These are phyloP conservation scores for Apium graveolens DNA, from an alignment of 129 eudicot genomes.

Conservation along the genomic window DNA sequence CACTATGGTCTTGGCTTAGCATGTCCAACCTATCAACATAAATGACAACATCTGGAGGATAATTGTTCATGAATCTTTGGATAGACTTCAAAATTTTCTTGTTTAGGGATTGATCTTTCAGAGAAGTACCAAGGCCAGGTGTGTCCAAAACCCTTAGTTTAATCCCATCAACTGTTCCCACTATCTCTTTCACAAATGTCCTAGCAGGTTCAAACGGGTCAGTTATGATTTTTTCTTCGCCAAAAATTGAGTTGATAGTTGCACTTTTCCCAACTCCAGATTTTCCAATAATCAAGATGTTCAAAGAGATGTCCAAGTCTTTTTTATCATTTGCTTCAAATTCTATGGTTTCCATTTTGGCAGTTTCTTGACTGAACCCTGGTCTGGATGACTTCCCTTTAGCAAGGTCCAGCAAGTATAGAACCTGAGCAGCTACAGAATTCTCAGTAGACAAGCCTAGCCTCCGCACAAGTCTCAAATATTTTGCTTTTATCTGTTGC, in stretches of 20 bases:
- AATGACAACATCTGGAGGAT: slow-evolving; percentile 50
- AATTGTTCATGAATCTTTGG: slow-evolving; percentile 29
- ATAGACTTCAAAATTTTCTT: slow-evolving; percentile 32
- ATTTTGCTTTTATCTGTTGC: slow-evolving; percentile 38
- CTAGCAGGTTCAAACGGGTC: slow-evolving; percentile 53
- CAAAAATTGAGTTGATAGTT: slow-evolving; percentile 62
- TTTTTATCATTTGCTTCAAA: slow-evolving; percentile 24
- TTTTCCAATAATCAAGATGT: slow-evolving; percentile 64
- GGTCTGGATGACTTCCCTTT: slow-evolving; percentile 16
- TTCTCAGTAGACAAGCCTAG: slow-evolving; percentile 35
- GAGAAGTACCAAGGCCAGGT: slow-evolving; percentile 56
- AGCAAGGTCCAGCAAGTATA: slow-evolving; percentile 26
- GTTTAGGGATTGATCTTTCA: slow-evolving; percentile 38
- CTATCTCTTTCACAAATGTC: slow-evolving; percentile 34
- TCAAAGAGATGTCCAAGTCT: slow-evolving; percentile 34
- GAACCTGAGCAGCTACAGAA: slow-evolving; percentile 28
- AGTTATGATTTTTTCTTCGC: slow-evolving; percentile 33
- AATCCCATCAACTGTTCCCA: slow-evolving; percentile 43
- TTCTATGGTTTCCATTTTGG: slow-evolving; percentile 20
- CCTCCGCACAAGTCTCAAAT: slow-evolving; percentile 36
- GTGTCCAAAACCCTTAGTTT: slow-evolving; percentile 57
- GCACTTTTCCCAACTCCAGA: slow-evolving; percentile 82
- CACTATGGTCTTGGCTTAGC: slow-evolving; percentile 25
- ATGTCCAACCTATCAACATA: slow-evolving; percentile 67
- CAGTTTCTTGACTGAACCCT: slow-evolving; percentile 13